These are phyloP conservation scores for Tephrocybe sp. DNA, from an alignment of 768 basidiomycete genomes.

Conservation along the genomic window DNA sequence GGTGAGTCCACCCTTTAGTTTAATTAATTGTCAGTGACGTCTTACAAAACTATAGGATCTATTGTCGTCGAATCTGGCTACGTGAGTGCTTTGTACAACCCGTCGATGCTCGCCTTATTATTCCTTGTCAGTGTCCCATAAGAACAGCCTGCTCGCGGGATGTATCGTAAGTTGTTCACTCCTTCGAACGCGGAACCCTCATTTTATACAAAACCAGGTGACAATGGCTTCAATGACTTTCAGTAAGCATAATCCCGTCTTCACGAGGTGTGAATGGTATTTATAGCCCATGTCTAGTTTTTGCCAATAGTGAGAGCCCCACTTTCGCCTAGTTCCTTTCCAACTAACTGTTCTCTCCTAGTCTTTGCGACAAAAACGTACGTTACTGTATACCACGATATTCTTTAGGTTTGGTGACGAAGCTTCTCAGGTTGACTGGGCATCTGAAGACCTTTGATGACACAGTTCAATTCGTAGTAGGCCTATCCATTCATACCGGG, in stretches of 20 bases:
- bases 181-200: neutral
- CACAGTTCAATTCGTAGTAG: neutral
- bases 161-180: neutral
- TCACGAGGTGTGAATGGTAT: neutral
- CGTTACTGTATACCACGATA: neutral
- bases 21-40: neutral
- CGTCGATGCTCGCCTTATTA: neutral
- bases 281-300: neutral
- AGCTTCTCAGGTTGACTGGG: neutral
- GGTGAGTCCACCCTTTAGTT: neutral
- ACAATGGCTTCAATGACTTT: neutral
- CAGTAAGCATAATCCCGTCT: neutral
- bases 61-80: conserved; percentile 1
- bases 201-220: neutral
- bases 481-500: neutral
- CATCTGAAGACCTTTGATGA: neutral
- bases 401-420: neutral
- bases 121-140: neutral
- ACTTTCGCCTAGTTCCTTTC: neutral
- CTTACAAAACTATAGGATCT: neutral
- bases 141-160: neutral
- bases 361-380: neutral
- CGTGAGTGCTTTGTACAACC: neutral
- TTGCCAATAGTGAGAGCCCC: neutral
- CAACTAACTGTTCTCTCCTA: neutral